Conservation (phyloP, 1,139 yeast species). For the Lodderomyces elongisporus region DNA sequence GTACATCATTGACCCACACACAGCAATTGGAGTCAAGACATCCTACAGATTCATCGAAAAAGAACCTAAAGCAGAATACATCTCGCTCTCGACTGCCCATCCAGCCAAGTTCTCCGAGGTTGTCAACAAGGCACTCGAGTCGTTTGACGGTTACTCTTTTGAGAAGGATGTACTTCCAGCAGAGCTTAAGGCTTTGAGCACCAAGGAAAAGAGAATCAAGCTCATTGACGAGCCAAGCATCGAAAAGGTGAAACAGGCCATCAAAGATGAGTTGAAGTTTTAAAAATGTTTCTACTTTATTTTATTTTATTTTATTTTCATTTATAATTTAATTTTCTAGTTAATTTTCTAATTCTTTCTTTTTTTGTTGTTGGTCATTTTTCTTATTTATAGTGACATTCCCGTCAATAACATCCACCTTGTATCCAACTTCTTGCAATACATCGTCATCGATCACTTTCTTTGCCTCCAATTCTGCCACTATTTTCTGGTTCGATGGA, state of each 20-base stretch:
- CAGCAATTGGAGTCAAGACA: constrained; percentile 89
- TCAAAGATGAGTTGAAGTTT: no score
- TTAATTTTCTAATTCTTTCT: background rate
- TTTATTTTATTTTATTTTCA: no score
- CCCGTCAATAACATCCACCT: constrained; percentile 35
- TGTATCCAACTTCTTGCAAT: constrained; percentile 40
- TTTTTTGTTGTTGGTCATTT: no score
- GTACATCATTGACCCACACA: constrained; percentile 92
- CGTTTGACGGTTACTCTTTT: constrained; percentile 70
- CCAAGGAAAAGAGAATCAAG: constrained; percentile 70
- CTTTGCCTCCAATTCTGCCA: constrained; percentile 47
- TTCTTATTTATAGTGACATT: constrained; percentile 22
- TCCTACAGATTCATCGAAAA: constrained; percentile 55
- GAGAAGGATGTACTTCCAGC: constrained; percentile 85
- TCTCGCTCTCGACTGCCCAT: constrained; percentile 93
- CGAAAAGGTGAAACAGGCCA: constrained; percentile 67
- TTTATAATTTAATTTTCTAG: no score
- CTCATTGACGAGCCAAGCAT: constrained; percentile 73
- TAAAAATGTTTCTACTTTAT: constrained; percentile 58
- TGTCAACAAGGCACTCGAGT: constrained; percentile 71
- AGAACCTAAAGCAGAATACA: constrained; percentile 44
- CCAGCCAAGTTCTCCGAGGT: constrained; percentile 98
- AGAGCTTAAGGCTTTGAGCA: constrained; percentile 69
- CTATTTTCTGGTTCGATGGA: constrained; percentile 64
- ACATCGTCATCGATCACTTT: constrained; percentile 14